Evolutionary conservation across 352 stramenopile genomes (phyloP).

Genomic region (Phytophthora hybrid): DNA sequence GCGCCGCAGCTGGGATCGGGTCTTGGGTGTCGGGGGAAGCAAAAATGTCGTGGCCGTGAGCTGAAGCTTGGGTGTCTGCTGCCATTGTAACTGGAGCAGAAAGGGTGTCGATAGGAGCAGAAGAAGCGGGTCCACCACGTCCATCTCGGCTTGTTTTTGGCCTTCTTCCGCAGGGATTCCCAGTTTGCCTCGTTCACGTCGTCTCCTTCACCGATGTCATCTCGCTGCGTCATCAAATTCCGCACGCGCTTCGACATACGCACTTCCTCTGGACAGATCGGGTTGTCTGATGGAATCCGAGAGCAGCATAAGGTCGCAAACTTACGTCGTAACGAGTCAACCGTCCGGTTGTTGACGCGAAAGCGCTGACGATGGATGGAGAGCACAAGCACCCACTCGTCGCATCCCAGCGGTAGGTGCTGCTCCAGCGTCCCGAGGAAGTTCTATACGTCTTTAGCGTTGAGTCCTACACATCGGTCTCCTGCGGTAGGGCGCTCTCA

Average conservation of each 20-base stretch:
- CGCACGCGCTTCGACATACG: background rate
- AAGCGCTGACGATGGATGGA: conserved; percentile 10
- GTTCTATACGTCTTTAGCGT: background rate
- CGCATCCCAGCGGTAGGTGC: background rate
- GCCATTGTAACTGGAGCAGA: too few relatives aligned
- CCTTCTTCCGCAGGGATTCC: background rate
- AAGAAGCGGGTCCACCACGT: too few relatives aligned
- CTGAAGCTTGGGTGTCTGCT: too few relatives aligned
- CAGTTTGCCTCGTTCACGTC: background rate
- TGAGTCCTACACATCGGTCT: background rate
- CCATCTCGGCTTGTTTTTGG: too few relatives aligned
- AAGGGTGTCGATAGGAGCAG: too few relatives aligned
- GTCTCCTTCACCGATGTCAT: conserved; percentile 7
- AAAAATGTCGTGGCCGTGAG: too few relatives aligned
- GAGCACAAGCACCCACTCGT: conserved; percentile 9
- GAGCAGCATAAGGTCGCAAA: conserved; percentile 9
- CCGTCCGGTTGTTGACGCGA: conserved; percentile 2
- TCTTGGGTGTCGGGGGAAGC: too few relatives aligned
- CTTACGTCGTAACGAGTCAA: conserved; percentile 3
- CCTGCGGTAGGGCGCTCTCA: background rate
- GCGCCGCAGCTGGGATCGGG: too few relatives aligned
- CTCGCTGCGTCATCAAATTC: background rate
- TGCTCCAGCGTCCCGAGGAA: background rate
- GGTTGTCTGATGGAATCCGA: background rate
- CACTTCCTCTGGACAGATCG: background rate